Conservation (phyloP, 352 stramenopile species). For the Achlya hypogyna region DNA sequence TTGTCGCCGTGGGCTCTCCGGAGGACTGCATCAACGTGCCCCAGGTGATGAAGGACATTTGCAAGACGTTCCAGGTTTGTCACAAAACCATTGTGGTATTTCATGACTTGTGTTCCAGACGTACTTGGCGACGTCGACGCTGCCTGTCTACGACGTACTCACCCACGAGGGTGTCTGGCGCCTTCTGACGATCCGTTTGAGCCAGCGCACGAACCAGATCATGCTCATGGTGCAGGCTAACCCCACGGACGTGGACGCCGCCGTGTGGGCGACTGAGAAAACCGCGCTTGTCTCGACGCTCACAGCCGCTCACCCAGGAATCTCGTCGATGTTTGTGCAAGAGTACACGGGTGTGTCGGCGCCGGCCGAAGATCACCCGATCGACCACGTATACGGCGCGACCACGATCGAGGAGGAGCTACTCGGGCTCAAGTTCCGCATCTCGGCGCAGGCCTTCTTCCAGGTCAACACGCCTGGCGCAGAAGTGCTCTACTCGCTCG, state of each 20-base stretch:
- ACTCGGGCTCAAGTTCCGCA: constrained; percentile 80
- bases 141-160: constrained; percentile 68
- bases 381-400: constrained; percentile 63
- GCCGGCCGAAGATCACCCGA: constrained; percentile 81
- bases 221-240: constrained; percentile 80
- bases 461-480: constrained; percentile 94
- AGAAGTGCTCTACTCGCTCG: constrained; percentile 92
- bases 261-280: constrained; percentile 29
- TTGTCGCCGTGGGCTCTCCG: constrained; percentile 54
- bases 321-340: constrained; percentile 90
- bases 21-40: constrained; percentile 74
- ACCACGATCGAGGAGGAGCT: constrained; percentile 76
- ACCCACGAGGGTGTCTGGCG: constrained; percentile 67
- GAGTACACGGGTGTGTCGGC: constrained; percentile 87
- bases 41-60: constrained; percentile 72
- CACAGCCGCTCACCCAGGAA: constrained; percentile 32
- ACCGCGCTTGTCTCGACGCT: constrained; percentile 34
- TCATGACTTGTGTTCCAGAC: neutral
- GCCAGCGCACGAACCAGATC: constrained; percentile 51
- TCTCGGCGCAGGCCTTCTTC: constrained; percentile 92
- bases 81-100: neutral
- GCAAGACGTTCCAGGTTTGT: constrained; percentile 40
- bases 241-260: constrained; percentile 22
- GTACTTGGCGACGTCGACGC: constrained; percentile 29
- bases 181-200: constrained; percentile 61